These are phyloP conservation scores for Tetrahymena elliotti DNA, from an alignment of 73 alveolate genomes.

Conservation along the genomic window DNA sequence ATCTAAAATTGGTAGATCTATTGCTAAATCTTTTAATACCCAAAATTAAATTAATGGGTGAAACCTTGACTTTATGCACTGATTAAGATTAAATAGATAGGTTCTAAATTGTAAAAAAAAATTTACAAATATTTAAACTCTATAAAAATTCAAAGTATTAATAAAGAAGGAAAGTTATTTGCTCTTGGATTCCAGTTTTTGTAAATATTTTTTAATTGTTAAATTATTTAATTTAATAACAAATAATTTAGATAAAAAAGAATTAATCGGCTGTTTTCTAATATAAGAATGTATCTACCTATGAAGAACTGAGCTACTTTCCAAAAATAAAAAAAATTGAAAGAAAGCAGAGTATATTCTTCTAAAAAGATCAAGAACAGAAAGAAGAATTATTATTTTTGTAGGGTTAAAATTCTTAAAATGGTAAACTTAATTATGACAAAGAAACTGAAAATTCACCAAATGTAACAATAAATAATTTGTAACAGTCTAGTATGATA, in stretches of 20 bases:
- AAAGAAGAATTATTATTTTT: background rate
- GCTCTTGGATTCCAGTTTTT: background rate
- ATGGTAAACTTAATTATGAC: background rate
- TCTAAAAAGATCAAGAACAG: background rate
- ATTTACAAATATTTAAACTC: background rate
- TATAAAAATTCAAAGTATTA: background rate
- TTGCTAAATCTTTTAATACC: background rate
- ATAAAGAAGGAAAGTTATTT: background rate
- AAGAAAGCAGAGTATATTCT: background rate
- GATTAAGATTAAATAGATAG: background rate
- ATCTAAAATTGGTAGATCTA: background rate
- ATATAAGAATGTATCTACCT: background rate
- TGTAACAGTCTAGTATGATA: background rate
- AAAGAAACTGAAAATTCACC: background rate
- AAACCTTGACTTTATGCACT: background rate
- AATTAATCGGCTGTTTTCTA: background rate
- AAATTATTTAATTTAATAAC: background rate
- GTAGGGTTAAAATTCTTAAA: background rate
- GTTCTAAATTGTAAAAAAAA: background rate
- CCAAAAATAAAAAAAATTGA: background rate
- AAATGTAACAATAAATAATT: background rate
- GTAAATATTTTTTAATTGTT: background rate
- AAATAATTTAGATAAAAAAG: background rate
- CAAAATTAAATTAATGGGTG: background rate
- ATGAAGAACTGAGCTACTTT: background rate